Conservation (phyloP, 179 eudicot species). For the Vitellaria paradoxa region DNA sequence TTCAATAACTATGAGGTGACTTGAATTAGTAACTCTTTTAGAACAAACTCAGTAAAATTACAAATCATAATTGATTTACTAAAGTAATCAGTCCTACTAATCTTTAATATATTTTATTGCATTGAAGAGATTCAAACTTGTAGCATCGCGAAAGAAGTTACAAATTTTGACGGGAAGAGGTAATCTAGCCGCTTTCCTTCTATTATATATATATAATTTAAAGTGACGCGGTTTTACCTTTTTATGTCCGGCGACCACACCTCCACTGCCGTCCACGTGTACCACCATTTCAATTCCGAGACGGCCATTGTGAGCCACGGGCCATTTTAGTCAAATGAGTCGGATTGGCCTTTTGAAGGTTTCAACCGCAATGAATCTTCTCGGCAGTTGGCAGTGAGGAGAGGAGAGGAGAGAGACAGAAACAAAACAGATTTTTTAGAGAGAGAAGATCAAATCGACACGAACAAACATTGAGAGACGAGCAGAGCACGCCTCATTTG, state of each 20-base stretch:
- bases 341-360: slow-evolving; percentile 19
- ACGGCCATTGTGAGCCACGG: slow-evolving; percentile 14
- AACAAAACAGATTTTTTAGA: neutral
- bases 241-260: neutral
- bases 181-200: no score
- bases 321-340: slow-evolving; percentile 6
- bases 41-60: no score
- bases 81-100: no score
- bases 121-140: no score
- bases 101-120: no score
- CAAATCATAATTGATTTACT: no score
- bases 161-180: no score
- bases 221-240: slow-evolving; percentile 5
- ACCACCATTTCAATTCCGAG: neutral
- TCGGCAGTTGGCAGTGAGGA: slow-evolving; percentile 21
- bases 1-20: no score
- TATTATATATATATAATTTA: no score
- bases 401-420: neutral
- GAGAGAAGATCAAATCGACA: neutral
- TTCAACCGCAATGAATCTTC: slow-evolving; percentile 25
- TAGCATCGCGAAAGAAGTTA: no score
- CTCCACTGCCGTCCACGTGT: neutral
- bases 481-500: slow-evolving; percentile 33
- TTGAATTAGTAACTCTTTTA: no score
- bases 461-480: slow-evolving; percentile 13